These are phyloP conservation scores for Neofusicoccum sp. DNA, from an alignment of 2,329 filamentous ascomycete species.

Conservation along the genomic window DNA sequence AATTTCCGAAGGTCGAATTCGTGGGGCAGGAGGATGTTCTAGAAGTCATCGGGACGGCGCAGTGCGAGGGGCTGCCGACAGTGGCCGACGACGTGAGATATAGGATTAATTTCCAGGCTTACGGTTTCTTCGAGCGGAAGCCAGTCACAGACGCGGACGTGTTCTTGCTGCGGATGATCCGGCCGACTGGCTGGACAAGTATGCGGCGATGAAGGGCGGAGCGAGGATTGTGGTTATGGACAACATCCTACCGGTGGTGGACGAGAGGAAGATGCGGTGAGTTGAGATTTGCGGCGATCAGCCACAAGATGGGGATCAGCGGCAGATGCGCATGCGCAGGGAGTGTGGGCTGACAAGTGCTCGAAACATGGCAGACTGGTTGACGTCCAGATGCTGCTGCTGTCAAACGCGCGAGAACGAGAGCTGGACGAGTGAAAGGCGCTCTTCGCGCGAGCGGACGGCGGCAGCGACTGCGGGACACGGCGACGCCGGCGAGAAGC, in stretches of 20 bases:
- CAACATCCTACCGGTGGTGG: conserved; percentile 11
- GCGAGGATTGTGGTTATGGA: conserved; percentile 19
- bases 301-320: background rate
- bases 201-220: conserved; percentile 21
- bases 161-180: conserved; percentile 31
- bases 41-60: too few relatives aligned
- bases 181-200: conserved; percentile 37
- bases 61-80: too few relatives aligned
- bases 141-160: background rate
- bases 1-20: too few relatives aligned
- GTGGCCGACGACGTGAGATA: background rate
- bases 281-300: background rate
- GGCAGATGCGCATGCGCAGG: too few relatives aligned
- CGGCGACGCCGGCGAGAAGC: too few relatives aligned
- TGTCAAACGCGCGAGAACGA: background rate
- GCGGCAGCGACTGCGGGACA: background rate
- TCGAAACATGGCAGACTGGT: background rate
- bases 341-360: background rate
- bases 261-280: background rate
- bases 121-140: background rate
- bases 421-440: background rate
- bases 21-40: too few relatives aligned
- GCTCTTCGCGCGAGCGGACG: background rate
- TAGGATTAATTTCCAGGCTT: background rate
- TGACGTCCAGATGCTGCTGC: background rate